A percentile compares a stretch with the other conserved stretches of the same genome.
These are phyloP conservation scores for Senna siamea DNA, from an alignment of 306 rosid genomes.

Conservation along the genomic window DNA sequence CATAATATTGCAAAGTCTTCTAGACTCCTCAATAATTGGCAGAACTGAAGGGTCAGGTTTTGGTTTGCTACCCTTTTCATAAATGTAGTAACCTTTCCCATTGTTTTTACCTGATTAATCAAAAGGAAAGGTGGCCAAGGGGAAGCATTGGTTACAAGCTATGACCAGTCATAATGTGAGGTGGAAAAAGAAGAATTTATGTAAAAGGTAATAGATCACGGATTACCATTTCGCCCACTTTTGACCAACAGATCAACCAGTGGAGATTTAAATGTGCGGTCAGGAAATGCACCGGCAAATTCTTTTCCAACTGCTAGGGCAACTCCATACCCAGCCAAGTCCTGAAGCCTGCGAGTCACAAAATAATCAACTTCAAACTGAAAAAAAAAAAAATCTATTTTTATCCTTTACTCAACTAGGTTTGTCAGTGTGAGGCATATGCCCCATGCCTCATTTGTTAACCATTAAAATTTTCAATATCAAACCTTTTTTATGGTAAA, in stretches of 20 bases:
- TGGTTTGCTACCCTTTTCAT: conserved; percentile 87
- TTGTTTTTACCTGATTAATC: conserved; percentile 75
- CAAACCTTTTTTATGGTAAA: conserved; percentile 7
- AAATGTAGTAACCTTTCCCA: conserved; percentile 82
- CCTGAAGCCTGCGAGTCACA: conserved; percentile 80
- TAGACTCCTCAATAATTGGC: conserved; percentile 77
- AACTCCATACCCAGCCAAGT: conserved; percentile 90
- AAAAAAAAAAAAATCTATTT: neutral
- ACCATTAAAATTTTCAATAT: conserved; percentile 5
- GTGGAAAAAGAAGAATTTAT: conserved; percentile 9
- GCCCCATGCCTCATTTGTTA: conserved; percentile 18
- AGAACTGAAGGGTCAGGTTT: conserved; percentile 75
- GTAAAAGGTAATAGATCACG: conserved; percentile 7
- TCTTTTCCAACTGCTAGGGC: conserved; percentile 63
- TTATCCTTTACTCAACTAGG: neutral
- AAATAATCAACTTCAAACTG: conserved; percentile 32
- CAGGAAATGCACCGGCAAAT: conserved; percentile 65
- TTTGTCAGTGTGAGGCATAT: neutral
- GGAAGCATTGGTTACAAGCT: conserved; percentile 39
- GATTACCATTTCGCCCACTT: conserved; percentile 84
- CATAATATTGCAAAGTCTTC: conserved; percentile 64
- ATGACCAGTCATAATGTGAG: neutral
- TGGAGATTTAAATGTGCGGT: conserved; percentile 65
- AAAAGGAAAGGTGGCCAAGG: conserved; percentile 17
- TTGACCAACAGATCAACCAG: conserved; percentile 69